Evolutionary conservation across 257 asterid species (phyloP), one percentile per base, ranked within the genome.

Genomic region (Plectranthus barbatus): DNA sequence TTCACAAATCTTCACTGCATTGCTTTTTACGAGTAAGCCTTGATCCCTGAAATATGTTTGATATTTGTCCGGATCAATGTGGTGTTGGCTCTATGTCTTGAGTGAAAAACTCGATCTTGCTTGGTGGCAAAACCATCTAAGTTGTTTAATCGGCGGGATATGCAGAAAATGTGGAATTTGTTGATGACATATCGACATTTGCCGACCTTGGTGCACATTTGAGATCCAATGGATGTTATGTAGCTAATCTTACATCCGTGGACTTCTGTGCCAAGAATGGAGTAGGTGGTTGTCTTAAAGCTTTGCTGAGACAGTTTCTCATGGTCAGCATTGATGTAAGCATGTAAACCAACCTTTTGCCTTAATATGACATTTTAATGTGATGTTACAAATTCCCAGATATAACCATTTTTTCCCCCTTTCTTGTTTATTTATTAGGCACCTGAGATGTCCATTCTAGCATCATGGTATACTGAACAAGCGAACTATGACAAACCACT

Each of bases 161-260:
- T 74, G 76, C 84, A 88, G 97, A 82, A 71, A 93, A 90, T 66
- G 64, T 93, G 77, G 99, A 93, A 56, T 79, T 79, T 56, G 97
- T 87, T 49, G 99, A 93, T 76, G 97, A 90, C 77, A 75, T 84
- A 69, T 56, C 73, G 45, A 87, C 96, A 41, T 93, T 90, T 70
- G 77, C 67, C 52, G 87, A 87, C 66, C 97, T 93, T 62, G 90
- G 90, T 47, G 73, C 37, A 34, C 83, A 84, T 72, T 71, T 93
- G 78, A 85, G 78, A 62, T 69, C 87, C 31, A 56, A 51, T 63
- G 94, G 94, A 71, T 81, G 87, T 76, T 75, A 76, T 60, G 96
- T 87, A 12, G 96, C 95, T 46, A 87, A 71, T 48, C 90, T 93
- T 48, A 74, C 96, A 62, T 90, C 96, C 7, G 64, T 75, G 73